Evolutionary conservation across 2,329 filamentous ascomycete species (phyloP).

Genomic region (Monosporascus sp.): DNA sequence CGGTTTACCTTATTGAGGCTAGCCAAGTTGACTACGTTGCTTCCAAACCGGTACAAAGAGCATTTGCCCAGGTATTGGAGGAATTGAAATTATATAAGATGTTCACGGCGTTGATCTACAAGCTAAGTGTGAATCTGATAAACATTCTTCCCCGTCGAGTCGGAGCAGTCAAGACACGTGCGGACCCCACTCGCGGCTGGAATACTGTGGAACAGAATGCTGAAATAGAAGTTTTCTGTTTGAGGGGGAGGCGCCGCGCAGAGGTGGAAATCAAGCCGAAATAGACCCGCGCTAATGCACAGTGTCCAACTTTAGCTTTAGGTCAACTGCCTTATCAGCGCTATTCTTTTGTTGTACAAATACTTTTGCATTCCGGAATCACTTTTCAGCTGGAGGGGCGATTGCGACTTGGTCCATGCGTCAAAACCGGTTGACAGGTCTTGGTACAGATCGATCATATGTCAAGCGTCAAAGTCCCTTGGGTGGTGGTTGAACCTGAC

Average conservation of each 20-base stretch:
- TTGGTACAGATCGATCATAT: too few species aligned
- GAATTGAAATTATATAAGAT: too few species aligned
- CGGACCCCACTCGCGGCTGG: neutral
- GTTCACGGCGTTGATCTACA: too few species aligned
- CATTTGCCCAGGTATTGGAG: too few species aligned
- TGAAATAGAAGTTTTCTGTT: neutral
- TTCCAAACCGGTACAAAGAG: too few species aligned
- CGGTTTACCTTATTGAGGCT: too few species aligned
- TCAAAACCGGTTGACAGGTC: neutral
- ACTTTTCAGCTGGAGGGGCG: neutral
- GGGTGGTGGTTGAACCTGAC: too few species aligned
- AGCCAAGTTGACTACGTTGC: too few species aligned
- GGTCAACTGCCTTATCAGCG: neutral
- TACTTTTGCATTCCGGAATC: neutral
- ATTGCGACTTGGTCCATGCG: neutral
- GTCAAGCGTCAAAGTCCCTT: too few species aligned
- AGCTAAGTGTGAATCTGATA: too few species aligned
- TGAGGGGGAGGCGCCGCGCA: neutral
- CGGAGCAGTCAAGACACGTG: too few species aligned
- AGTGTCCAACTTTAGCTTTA: neutral
- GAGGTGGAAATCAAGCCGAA: neutral
- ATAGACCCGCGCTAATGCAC: neutral
- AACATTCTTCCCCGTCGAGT: too few species aligned
- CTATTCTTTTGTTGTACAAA: neutral
- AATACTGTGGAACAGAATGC: neutral